These are phyloP conservation scores for Cyberlindnera maclurae DNA, from an alignment of 805 yeast species.

Conservation along the genomic window DNA sequence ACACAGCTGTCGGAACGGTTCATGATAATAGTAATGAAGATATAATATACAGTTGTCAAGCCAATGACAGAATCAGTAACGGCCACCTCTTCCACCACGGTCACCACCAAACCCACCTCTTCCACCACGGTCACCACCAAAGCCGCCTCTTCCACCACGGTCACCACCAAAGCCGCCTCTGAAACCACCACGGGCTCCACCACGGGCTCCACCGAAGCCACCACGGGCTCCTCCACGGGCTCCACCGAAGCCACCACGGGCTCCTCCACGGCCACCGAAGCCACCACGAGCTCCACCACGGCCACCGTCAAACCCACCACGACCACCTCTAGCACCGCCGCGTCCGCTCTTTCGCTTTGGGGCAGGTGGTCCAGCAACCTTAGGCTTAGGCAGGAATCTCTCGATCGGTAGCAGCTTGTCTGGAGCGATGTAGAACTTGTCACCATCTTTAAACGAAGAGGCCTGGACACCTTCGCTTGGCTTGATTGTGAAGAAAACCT, in stretches of 20 bases:
- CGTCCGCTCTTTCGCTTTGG: conserved; percentile 60
- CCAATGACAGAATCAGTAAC: conserved; percentile 13
- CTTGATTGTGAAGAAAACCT: conserved; percentile 95
- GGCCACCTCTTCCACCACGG: conserved; percentile 24
- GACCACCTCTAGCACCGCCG: conserved; percentile 41
- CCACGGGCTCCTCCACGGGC: conserved; percentile 30
- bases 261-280: conserved; percentile 45
- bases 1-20: conserved; percentile 1
- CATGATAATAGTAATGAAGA: not conserved
- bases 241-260: conserved; percentile 39
- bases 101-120: conserved; percentile 30
- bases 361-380: conserved; percentile 76
- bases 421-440: conserved; percentile 90
- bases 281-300: conserved; percentile 22
- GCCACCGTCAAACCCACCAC: conserved; percentile 26
- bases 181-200: conserved; percentile 30
- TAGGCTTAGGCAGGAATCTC: conserved; percentile 95
- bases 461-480: conserved; percentile 97
- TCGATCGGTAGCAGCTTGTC: conserved; percentile 94
- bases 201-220: conserved; percentile 27
- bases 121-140: conserved; percentile 32
- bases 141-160: conserved; percentile 28
- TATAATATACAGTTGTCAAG: not conserved
- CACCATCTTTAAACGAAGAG: conserved; percentile 87
- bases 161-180: conserved; percentile 23